phyloP scores from a whole-genome alignment of 176 grass and related monocot genomes.

The Lolium perenne region DNA sequence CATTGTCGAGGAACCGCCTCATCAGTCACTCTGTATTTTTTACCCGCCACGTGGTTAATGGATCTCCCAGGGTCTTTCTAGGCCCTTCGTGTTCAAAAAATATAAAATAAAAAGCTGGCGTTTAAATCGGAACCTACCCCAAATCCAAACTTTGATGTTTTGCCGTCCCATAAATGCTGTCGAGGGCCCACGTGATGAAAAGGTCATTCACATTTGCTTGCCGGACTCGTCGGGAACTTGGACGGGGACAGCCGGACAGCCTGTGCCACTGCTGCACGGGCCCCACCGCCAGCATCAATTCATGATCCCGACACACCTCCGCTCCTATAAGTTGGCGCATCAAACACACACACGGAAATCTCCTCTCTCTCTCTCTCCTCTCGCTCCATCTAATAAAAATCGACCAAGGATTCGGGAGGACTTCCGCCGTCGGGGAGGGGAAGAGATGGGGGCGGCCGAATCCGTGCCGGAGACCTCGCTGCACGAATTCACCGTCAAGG shows the following conservation, averaged over 20 bases:
- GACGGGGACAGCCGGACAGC: conserved; percentile 36
- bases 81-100: too few relatives aligned
- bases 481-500: conserved; percentile 94
- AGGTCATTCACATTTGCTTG: conserved; percentile 16
- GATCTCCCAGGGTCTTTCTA: too few relatives aligned
- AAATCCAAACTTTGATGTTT: neutral
- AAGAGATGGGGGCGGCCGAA: conserved; percentile 64
- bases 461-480: conserved; percentile 76
- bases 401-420: conserved; percentile 27
- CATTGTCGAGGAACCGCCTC: too few relatives aligned
- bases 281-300: neutral
- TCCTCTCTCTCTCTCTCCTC: neutral
- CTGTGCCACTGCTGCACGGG: conserved; percentile 34
- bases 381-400: neutral
- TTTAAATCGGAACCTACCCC: too few relatives aligned
- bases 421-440: conserved; percentile 15
- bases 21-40: too few relatives aligned
- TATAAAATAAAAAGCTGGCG: too few relatives aligned
- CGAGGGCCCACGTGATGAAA: conserved; percentile 7
- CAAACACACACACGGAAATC: neutral
- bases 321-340: conserved; percentile 36
- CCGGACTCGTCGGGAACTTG: neutral
- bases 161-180: conserved; percentile 30
- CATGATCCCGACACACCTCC: neutral
- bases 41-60: too few relatives aligned